phyloP scores from a whole-genome alignment of 208 protist species.

The Acanthamoeba sp. region DNA sequence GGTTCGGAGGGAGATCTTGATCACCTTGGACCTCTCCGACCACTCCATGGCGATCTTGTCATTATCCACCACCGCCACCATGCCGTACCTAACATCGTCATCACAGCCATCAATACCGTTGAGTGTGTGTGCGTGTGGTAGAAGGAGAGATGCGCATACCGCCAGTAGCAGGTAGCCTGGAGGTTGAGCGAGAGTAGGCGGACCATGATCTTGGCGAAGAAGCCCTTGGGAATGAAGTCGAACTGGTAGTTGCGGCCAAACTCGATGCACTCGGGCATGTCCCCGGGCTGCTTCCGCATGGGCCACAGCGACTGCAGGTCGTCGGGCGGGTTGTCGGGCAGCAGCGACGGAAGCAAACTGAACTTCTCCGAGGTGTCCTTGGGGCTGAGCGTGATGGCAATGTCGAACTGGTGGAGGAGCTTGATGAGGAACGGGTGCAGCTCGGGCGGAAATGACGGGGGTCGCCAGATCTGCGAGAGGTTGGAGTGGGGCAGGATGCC shows the following conservation, averaged over 20 bases:
- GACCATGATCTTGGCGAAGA: constrained; percentile 50
- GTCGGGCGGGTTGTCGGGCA: neutral
- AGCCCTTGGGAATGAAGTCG: constrained; percentile 47
- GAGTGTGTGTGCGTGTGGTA: neutral
- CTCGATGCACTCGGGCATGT: neutral
- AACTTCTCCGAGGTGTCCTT: neutral
- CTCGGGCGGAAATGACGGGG: neutral
- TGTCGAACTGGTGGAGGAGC: constrained; percentile 39
- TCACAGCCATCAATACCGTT: neutral
- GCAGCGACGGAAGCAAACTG: constrained; percentile 16
- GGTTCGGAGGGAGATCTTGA: constrained; percentile 67
- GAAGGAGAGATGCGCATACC: neutral
- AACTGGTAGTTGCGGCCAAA: constrained; percentile 48
- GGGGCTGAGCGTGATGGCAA: constrained; percentile 75
- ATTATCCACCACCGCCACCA: constrained; percentile 65
- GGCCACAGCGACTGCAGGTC: too few species aligned
- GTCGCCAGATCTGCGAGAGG: constrained; percentile 36
- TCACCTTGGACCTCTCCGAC: neutral
- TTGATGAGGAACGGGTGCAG: constrained; percentile 47
- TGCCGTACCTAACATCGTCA: constrained; percentile 66
- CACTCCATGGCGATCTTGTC: constrained; percentile 65
- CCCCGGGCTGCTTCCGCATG: too few species aligned
- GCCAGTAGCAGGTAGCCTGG: constrained; percentile 79
- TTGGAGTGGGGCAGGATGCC: neutral
- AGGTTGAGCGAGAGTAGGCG: constrained; percentile 17